phyloP scores from a whole-genome alignment of 768 basidiomycete species.

The Nidula microcarpa region DNA sequence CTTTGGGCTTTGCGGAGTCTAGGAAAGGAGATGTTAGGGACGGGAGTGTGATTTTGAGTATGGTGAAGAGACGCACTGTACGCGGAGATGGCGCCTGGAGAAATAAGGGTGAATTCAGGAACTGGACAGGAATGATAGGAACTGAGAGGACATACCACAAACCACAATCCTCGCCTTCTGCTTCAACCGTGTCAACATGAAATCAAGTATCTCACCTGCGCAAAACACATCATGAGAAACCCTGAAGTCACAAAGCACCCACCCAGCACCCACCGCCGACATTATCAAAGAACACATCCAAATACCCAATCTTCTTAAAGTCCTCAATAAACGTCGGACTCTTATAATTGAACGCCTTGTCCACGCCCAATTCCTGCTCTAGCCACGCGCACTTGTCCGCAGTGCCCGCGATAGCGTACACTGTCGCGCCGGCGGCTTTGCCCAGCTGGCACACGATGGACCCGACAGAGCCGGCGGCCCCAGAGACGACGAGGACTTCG shows the following conservation, averaged over 20 bases:
- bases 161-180: slow-evolving; percentile 73
- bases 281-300: slow-evolving; percentile 88
- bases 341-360: slow-evolving; percentile 88
- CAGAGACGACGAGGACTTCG: slow-evolving; percentile 82
- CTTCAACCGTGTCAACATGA: slow-evolving; percentile 72
- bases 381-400: slow-evolving; percentile 85
- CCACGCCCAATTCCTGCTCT: slow-evolving; percentile 78
- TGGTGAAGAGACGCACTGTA: slow-evolving; percentile 53
- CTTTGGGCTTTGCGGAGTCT: slow-evolving; percentile 62
- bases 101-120: slow-evolving; percentile 1
- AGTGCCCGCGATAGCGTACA: slow-evolving; percentile 86
- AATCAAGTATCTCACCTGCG: slow-evolving; percentile 73
- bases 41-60: neutral
- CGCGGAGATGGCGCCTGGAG: slow-evolving; percentile 74
- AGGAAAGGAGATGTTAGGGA: neutral
- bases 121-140: neutral
- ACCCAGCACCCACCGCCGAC: slow-evolving; percentile 47
- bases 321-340: slow-evolving; percentile 64
- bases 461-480: slow-evolving; percentile 92
- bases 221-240: neutral
- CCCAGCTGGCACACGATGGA: slow-evolving; percentile 81
- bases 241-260: neutral
- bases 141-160: slow-evolving; percentile 56
- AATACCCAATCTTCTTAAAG: slow-evolving; percentile 71
- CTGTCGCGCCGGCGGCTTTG: slow-evolving; percentile 73